Evolutionary conservation across 2,329 filamentous ascomycete genomes (phyloP).

Genomic region (Saccharata proteae): DNA sequence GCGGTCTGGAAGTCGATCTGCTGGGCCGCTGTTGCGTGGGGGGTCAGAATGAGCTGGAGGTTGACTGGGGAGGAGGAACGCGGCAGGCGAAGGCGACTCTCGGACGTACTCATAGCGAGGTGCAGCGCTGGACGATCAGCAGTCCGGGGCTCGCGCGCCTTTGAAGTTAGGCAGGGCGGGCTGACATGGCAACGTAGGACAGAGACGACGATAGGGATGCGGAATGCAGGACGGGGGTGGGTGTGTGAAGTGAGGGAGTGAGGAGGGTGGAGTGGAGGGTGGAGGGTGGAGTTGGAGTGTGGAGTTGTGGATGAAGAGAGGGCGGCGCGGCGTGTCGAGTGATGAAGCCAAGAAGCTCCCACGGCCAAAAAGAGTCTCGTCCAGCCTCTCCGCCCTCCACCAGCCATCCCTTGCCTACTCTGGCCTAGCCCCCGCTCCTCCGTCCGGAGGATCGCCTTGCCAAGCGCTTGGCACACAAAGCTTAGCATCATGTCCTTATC

Average conservation of each 20-base stretch:
- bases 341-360: no score
- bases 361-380: no score
- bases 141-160: conserved; percentile 1
- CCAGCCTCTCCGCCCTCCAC: no score
- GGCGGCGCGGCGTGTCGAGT: no score
- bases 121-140: conserved; percentile 7
- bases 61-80: neutral
- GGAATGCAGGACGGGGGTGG: neutral
- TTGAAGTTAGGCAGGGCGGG: neutral
- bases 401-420: no score
- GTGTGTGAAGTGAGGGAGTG: conserved; percentile 5
- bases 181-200: neutral
- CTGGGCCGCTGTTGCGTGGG: conserved; percentile 5
- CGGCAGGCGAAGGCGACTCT: conserved; percentile 8
- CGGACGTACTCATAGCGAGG: conserved; percentile 29
- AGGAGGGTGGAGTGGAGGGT: conserved; percentile 4
- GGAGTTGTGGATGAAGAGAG: no score
- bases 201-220: neutral
- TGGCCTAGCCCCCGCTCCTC: conserved; percentile 2
- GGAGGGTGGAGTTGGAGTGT: neutral
- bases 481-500: no score
- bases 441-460: no score
- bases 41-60: neutral
- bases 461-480: no score
- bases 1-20: conserved; percentile 9